Conservation (phyloP, 1,139 yeast genomes). For the Blastobotrys proliferans region DNA sequence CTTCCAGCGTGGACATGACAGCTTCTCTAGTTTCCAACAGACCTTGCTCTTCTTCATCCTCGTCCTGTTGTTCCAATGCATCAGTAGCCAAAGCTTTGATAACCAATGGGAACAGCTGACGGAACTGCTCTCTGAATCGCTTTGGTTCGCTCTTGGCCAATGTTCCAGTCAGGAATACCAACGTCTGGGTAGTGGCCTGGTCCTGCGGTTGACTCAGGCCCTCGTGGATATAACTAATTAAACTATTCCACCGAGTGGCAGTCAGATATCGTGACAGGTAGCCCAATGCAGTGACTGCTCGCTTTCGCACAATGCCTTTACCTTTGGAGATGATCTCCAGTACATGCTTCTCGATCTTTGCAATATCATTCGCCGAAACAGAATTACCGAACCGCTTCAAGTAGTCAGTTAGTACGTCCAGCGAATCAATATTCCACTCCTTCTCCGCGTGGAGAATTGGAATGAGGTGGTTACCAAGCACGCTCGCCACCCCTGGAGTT, state of each 20-base stretch:
- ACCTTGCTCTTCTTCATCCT: conserved; percentile 19
- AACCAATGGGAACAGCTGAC: conserved; percentile 24
- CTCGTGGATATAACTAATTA: conserved; percentile 23
- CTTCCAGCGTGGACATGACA: conserved; percentile 31
- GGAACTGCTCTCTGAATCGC: conserved; percentile 25
- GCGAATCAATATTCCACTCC: conserved; percentile 47
- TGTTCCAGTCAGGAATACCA: conserved; percentile 28
- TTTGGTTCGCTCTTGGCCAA: conserved; percentile 29
- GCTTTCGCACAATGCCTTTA: conserved; percentile 32
- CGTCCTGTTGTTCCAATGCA: conserved; percentile 14
- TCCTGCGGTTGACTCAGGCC: conserved; percentile 19
- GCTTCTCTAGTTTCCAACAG: conserved; percentile 34
- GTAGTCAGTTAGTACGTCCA: conserved; percentile 62
- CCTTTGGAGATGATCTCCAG: conserved; percentile 24
- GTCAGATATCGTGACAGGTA: conserved; percentile 40
- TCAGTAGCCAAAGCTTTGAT: conserved; percentile 23
- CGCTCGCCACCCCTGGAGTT: conserved; percentile 31
- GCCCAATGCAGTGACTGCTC: conserved; percentile 54
- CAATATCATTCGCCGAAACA: conserved; percentile 43
- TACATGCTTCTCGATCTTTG: conserved; percentile 33
- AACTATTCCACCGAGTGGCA: conserved; percentile 28
- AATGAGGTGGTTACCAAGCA: conserved; percentile 35
- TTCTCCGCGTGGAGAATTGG: conserved; percentile 33
- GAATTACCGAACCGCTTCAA: conserved; percentile 51
- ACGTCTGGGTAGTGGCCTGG: conserved; percentile 18